A percentile compares a stretch with the other conserved stretches of the same genome.
phyloP scores from a whole-genome alignment of 2,329 filamentous ascomycete species.

The Fusarium decemcellulare region DNA sequence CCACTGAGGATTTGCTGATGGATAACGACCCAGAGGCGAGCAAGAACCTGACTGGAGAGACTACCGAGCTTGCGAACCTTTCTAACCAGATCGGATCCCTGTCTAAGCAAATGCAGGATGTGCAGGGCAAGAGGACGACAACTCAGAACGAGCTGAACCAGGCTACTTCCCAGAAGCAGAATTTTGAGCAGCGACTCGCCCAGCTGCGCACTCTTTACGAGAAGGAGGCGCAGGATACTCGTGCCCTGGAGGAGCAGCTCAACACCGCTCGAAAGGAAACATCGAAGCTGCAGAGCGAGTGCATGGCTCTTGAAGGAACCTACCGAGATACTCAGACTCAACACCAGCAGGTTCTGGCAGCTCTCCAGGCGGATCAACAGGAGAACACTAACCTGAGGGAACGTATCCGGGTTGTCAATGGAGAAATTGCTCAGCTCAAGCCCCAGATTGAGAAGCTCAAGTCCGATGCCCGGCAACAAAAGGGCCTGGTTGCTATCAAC shows the following conservation, averaged over 20 bases:
- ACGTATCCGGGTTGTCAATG: slow-evolving; percentile 85
- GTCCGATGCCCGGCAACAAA: slow-evolving; percentile 93
- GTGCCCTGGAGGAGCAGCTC: slow-evolving; percentile 86
- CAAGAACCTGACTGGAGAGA: slow-evolving; percentile 90
- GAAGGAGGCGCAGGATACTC: slow-evolving; percentile 91
- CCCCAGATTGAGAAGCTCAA: slow-evolving; percentile 94
- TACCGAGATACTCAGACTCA: slow-evolving; percentile 87
- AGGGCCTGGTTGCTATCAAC: slow-evolving; percentile 96
- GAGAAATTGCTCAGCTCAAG: slow-evolving; percentile 86
- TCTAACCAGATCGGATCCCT: slow-evolving; percentile 95
- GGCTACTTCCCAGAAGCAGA: slow-evolving; percentile 88
- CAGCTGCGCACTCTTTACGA: slow-evolving; percentile 93
- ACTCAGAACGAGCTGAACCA: slow-evolving; percentile 88
- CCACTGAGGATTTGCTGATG: slow-evolving; percentile 88
- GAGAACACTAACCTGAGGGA: slow-evolving; percentile 91
- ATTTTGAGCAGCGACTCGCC: slow-evolving; percentile 89
- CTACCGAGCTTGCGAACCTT: slow-evolving; percentile 92
- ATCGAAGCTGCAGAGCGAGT: slow-evolving; percentile 86
- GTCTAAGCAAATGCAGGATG: slow-evolving; percentile 93
- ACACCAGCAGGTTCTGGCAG: slow-evolving; percentile 80
- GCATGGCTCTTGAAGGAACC: slow-evolving; percentile 84
- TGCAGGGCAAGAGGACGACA: slow-evolving; percentile 83
- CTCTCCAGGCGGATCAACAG: slow-evolving; percentile 87
- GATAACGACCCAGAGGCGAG: slow-evolving; percentile 91
- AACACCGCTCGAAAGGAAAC: slow-evolving; percentile 83